phyloP scores from a whole-genome alignment of 441 rosid genomes.

The Gossypium gossypioides region DNA sequence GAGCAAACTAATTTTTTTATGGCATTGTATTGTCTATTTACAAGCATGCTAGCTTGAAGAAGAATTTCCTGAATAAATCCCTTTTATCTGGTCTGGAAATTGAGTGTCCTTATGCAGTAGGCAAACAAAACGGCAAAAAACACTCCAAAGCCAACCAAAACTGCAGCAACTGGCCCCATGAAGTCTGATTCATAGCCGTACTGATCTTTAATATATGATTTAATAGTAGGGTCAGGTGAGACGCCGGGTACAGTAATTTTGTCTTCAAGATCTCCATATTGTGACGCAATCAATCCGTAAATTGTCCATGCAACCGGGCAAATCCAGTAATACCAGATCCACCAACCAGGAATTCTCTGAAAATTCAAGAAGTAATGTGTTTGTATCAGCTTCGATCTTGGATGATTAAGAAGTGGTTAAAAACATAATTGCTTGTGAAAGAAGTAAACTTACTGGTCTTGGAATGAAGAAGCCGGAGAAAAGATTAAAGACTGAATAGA shows the following conservation, averaged over 20 bases:
- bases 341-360: slow-evolving; percentile 87
- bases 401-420: not conserved
- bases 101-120: slow-evolving; percentile 56
- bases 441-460: slow-evolving; percentile 52
- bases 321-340: slow-evolving; percentile 92
- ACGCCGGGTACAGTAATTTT: slow-evolving; percentile 38
- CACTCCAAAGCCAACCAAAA: slow-evolving; percentile 50
- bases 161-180: slow-evolving; percentile 67
- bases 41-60: not conserved
- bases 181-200: slow-evolving; percentile 58
- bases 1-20: not conserved
- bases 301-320: slow-evolving; percentile 90
- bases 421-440: slow-evolving; percentile 4
- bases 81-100: slow-evolving; percentile 58
- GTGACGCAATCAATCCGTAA: slow-evolving; percentile 71
- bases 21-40: not conserved
- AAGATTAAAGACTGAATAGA: slow-evolving; percentile 74
- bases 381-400: not conserved
- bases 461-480: slow-evolving; percentile 91
- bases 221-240: slow-evolving; percentile 20
- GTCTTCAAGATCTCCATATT: slow-evolving; percentile 50
- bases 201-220: slow-evolving; percentile 35
- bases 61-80: not conserved
- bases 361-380: not conserved
- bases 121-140: slow-evolving; percentile 72